Base-by-base conservation (phyloP, 2,329 filamentous ascomycete species). In the Pochonia chlamydosporia region DNA sequence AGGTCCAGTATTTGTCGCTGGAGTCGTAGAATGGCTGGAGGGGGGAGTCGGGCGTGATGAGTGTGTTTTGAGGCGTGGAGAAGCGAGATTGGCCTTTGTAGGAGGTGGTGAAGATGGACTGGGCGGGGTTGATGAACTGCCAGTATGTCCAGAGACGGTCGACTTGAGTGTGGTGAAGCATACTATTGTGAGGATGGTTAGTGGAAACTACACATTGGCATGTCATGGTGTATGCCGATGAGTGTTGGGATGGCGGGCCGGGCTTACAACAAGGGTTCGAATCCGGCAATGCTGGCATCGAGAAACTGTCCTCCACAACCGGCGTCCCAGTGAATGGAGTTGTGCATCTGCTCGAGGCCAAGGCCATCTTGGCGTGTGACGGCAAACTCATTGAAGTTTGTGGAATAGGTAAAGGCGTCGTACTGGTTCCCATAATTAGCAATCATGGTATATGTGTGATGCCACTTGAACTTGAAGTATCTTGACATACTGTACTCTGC, bases 81-180 rank as follows among this genome's bases (percentile, higher is more conserved):
- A 64, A 81, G 26, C 62, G 60, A 4, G 65, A 57, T 5, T 55
- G 50, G 26, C 63, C 64, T 3, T 23, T 39, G 53, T 71, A 71
- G 7, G 65, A 59, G 40, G 51, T 54, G 30, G 48, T 55, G 55
- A 72, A 69, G 25, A 67, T 58, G 45, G 57, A 51, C 50, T 64
- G 54, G 41, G 56, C 49, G 20, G 68, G 69, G 49, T 60, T 56
- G 43, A 77, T 67, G 23, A 65, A 67, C 56, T 75, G 66, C 69
- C 69, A 78, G 54, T 75, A 70, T 16, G 78, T 73, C 64, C 82
- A 84, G 33, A 85, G 68, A 33, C 82, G 76, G 56, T 86, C 81
- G 46, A 85, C 73, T 54, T 86, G 81, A 57, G 71, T 63, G 64
- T 75, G 74, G 50, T 75, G 73, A 21, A 75, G 58, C 70, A 69